These are phyloP conservation scores for Coccinonectria pachysandricola DNA, from an alignment of 2,329 filamentous ascomycete species.

Conservation along the genomic window DNA sequence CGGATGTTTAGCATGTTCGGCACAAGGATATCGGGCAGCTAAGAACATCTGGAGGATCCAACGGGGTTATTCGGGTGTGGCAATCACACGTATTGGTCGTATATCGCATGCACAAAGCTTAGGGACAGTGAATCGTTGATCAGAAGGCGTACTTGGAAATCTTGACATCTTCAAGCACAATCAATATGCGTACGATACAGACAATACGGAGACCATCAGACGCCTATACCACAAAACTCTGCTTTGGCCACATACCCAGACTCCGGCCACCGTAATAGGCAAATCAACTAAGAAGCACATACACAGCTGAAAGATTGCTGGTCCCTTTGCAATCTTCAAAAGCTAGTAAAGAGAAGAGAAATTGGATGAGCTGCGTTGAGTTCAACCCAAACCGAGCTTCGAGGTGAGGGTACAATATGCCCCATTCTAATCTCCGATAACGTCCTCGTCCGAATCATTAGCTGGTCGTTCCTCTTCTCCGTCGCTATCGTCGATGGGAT, in stretches of 20 bases:
- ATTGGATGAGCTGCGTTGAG: too few relatives aligned
- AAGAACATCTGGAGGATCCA: neutral
- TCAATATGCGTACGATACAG: too few relatives aligned
- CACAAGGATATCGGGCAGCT: constrained; percentile 39
- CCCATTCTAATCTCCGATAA: constrained; percentile 33
- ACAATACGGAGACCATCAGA: constrained; percentile 11
- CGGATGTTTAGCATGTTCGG: constrained; percentile 55
- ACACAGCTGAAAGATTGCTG: constrained; percentile 4
- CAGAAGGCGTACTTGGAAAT: neutral
- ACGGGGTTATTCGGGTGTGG: too few relatives aligned
- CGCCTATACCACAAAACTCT: constrained; percentile 8
- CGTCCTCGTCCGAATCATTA: constrained; percentile 33
- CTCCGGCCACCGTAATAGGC: constrained; percentile 9
- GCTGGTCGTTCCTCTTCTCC: constrained; percentile 21
- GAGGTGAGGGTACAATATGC: too few relatives aligned
- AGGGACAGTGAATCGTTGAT: constrained; percentile 1
- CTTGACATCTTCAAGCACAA: constrained; percentile 2
- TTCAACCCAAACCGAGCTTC: too few relatives aligned
- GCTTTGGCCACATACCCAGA: constrained; percentile 13
- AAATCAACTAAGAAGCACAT: constrained; percentile 13
- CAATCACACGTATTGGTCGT: too few relatives aligned
- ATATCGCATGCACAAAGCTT: too few relatives aligned
- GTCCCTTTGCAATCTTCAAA: constrained; percentile 4
- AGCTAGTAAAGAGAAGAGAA: constrained; percentile 6
- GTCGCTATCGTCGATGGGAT: constrained; percentile 28